These are phyloP conservation scores for Aspergillus novofumigatus DNA, from an alignment of 2,329 filamentous ascomycete genomes.

Conservation along the genomic window DNA sequence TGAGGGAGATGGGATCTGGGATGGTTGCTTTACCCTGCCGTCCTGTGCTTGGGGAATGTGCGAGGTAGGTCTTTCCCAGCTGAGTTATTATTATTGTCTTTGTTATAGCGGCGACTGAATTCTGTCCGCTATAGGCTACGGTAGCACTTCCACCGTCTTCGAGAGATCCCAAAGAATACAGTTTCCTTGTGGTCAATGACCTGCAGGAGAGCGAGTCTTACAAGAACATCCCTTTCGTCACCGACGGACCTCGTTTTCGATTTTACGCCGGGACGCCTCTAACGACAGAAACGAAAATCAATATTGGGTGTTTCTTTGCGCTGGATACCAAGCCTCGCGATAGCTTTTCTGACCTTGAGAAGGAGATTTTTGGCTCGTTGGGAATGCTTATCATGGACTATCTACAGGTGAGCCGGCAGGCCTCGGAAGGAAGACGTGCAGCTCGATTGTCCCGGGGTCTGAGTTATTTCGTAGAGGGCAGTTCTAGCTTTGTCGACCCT, in stretches of 20 bases:
- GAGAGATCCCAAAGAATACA: slow-evolving; percentile 18
- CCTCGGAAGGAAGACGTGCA: slow-evolving; percentile 50
- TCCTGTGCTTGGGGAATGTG: slow-evolving; percentile 33
- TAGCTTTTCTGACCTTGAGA: slow-evolving; percentile 39
- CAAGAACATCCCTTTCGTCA: slow-evolving; percentile 34
- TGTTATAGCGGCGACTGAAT: neutral
- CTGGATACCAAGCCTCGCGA: slow-evolving; percentile 54
- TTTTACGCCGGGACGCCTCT: slow-evolving; percentile 62
- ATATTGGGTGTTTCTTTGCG: slow-evolving; percentile 59
- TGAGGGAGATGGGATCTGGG: slow-evolving; percentile 25
- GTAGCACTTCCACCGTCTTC: slow-evolving; percentile 27
- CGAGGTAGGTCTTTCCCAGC: slow-evolving; percentile 24
- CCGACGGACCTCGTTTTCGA: slow-evolving; percentile 30
- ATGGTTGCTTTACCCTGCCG: slow-evolving; percentile 29
- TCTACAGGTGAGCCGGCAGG: slow-evolving; percentile 52
- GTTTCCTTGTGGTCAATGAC: slow-evolving; percentile 37
- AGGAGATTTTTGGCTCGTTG: slow-evolving; percentile 55
- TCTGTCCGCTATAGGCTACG: slow-evolving; percentile 26
- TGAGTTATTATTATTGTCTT: neutral
- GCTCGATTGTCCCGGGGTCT: slow-evolving; percentile 53
- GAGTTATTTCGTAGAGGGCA: slow-evolving; percentile 52
- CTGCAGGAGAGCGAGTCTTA: slow-evolving; percentile 37
- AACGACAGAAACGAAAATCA: slow-evolving; percentile 52
- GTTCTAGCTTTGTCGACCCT: slow-evolving; percentile 37
- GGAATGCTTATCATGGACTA: slow-evolving; percentile 57